A percentile compares a stretch with the other conserved stretches of the same genome.
Evolutionary conservation across 2,329 filamentous ascomycete species (phyloP).

Genomic region (Dendrostoma leiphaemia): DNA sequence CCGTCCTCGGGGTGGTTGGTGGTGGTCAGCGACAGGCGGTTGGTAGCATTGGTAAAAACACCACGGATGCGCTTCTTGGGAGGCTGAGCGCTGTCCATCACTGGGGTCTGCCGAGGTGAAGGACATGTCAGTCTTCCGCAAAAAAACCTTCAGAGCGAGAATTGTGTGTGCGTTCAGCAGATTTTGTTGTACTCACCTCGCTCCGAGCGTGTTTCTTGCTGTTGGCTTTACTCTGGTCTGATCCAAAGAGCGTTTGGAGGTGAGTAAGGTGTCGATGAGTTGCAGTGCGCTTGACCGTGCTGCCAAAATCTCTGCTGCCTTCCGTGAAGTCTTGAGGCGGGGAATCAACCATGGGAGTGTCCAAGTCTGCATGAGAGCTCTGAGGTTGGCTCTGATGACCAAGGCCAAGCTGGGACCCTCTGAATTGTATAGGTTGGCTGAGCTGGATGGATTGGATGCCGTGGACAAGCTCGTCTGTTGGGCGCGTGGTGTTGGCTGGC

Average conservation of each 20-base stretch:
- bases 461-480: conserved; percentile 2
- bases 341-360: background rate
- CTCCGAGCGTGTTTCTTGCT: background rate
- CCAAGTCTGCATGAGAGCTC: background rate
- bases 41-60: conserved; percentile 1
- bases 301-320: background rate
- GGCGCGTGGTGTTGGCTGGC: background rate
- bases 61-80: background rate
- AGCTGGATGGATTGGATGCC: background rate
- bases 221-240: background rate
- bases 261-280: background rate
- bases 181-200: background rate
- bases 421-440: background rate
- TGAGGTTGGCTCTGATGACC: background rate
- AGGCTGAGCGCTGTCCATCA: background rate
- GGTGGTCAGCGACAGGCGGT: background rate
- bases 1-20: background rate
- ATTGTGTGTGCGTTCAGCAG: background rate
- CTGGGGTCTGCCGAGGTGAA: background rate
- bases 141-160: too few species aligned
- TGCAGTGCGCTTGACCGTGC: too few species aligned
- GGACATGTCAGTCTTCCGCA: too few species aligned
- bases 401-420: background rate
- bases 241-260: background rate
- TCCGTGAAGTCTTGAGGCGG: background rate